Conservation (phyloP, 2,329 filamentous ascomycete genomes). For the Phialophora macrospora region DNA sequence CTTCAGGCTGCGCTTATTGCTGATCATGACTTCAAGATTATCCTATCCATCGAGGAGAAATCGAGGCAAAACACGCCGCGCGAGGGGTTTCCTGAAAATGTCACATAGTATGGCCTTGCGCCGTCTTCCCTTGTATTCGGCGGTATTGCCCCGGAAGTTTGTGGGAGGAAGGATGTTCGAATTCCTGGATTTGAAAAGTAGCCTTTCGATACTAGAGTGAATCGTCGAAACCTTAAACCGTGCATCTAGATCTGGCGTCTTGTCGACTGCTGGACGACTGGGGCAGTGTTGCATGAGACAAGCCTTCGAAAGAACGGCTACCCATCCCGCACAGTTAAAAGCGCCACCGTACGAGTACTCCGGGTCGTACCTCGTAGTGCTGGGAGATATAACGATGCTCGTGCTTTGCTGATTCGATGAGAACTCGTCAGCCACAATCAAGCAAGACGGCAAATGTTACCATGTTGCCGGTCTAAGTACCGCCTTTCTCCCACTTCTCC, state of each 20-base stretch:
- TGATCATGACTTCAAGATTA: neutral
- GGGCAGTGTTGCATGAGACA: neutral
- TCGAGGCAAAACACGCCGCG: neutral
- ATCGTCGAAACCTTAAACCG: neutral
- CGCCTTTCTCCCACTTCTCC: constrained; percentile 13
- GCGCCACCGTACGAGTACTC: neutral
- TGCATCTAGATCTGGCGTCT: neutral
- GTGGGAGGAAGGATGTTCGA: too few relatives aligned
- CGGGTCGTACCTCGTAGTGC: neutral
- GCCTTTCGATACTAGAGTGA: neutral
- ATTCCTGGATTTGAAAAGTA: neutral
- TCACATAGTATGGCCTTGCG: too few relatives aligned
- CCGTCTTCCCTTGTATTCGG: too few relatives aligned
- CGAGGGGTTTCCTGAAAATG: neutral
- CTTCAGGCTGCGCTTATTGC: neutral
- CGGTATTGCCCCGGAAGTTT: too few relatives aligned
- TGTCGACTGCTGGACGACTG: neutral
- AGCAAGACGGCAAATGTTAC: neutral
- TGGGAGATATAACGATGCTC: neutral
- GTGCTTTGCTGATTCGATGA: constrained; percentile 19
- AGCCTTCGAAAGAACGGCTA: too few relatives aligned
- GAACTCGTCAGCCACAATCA: neutral
- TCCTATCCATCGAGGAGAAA: neutral
- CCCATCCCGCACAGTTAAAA: neutral
- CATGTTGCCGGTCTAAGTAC: neutral